Percentiles rank a stretch among this genome's conserved stretches.
Evolutionary conservation across 2,329 filamentous ascomycete genomes (phyloP).

Genomic region (Hirsutella rhossiliensis): DNA sequence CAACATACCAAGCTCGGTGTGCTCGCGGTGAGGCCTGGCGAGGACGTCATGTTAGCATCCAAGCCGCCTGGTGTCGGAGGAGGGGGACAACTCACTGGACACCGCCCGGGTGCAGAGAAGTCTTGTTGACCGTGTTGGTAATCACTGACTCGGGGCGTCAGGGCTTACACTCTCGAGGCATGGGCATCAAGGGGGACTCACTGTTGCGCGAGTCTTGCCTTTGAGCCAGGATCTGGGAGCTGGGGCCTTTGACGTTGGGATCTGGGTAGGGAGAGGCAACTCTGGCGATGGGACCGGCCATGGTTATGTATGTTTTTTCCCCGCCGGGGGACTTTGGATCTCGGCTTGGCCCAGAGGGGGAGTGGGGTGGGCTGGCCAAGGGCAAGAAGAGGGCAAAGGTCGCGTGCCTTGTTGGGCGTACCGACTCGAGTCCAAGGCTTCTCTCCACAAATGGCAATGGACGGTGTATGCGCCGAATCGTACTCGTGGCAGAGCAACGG

Average conservation of each 20-base stretch:
- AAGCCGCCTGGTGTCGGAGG: background rate
- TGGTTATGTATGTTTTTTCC: slow-evolving; percentile 21
- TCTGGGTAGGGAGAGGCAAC: slow-evolving; percentile 25
- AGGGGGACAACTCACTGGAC: slow-evolving; percentile 57
- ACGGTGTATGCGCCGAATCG: slow-evolving; percentile 1
- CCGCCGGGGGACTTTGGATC: background rate
- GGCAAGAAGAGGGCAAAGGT: background rate
- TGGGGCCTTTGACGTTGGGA: slow-evolving; percentile 26
- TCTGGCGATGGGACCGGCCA: slow-evolving; percentile 27
- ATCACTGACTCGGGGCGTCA: slow-evolving; percentile 28
- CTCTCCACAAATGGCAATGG: background rate
- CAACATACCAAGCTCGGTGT: slow-evolving; percentile 71
- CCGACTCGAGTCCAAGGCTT: background rate
- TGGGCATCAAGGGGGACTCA: slow-evolving; percentile 14
- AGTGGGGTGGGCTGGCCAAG: background rate
- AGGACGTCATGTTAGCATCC: slow-evolving; percentile 14
- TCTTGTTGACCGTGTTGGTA: slow-evolving; percentile 69
- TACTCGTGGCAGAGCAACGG: background rate
- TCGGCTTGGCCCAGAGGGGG: background rate
- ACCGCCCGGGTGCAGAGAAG: slow-evolving; percentile 79
- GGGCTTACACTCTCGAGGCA: background rate
- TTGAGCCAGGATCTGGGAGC: slow-evolving; percentile 23
- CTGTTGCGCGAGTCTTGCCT: slow-evolving; percentile 29
- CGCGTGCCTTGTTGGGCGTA: background rate
- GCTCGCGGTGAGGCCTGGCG: slow-evolving; percentile 64